Base-by-base conservation (phyloP, 2,329 filamentous ascomycete genomes). In the Hawksworthiomyces lignivorus region DNA sequence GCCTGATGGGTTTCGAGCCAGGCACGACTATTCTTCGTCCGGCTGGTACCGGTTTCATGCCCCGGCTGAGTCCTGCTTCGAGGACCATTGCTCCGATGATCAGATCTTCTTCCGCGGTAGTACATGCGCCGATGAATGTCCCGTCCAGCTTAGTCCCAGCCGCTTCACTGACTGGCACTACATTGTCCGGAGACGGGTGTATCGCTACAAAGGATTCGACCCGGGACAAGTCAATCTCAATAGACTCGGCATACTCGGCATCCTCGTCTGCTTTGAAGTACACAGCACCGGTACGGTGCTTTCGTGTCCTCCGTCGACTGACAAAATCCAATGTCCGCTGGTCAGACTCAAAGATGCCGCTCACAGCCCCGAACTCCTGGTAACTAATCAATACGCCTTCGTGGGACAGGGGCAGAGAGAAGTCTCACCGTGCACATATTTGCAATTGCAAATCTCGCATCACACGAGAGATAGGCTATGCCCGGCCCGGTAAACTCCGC, bases 41-140 rank as follows among this genome's bases (percentile, higher is more conserved):
- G 4, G 53, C 49, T 5, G 36, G 36, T 4, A 57, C 45, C 2
- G 60, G 51, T 12, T 12, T 8, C 39, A 57, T 41, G 2, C 60
- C 61, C 19, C 47, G 51, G 18, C 57, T 51, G 8, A 69, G 43
- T 0, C 64, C 66, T 7, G 53, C 53, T 39, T 63, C 54, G 0
- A 70, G 55, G 3, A 69, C 62, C 5, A 69, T 51, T 0, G 60
- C 65, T 0, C 54, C 66, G 5, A 69, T 52, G 11, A 69, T 58
- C 2, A 69, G 50, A 40, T 70, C 65, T 48, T 69, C 66, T 39
- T 68, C 63, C 0, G 65, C 55, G 1, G 65, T 69, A 2, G 67
- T 70, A 48, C 66, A 70, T 2, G 67, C 67, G 2, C 67, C 67
- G 18, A 70, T 69, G 48, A 70, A 70, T 39, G 59, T 61, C 2